Evolutionary conservation across 208 protist species (phyloP), one percentile per base, ranked within the genome.

Genomic region (Porcisia hertigi): DNA sequence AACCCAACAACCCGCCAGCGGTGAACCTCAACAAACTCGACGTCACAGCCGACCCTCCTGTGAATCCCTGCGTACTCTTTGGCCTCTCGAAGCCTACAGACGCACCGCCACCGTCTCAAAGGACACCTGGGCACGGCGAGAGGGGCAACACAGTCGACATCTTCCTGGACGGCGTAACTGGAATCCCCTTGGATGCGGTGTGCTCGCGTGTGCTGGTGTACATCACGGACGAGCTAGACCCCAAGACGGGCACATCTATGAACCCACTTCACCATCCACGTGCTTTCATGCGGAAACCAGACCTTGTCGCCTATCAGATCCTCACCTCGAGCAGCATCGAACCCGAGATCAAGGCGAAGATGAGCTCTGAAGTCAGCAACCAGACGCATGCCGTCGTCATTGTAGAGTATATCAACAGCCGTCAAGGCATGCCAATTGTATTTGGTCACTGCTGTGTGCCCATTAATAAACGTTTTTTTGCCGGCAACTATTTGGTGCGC

Each of bases 401-500:
- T 43, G 83, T 93, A 41, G 89, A 96, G 77, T 96, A 92, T 73
- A 75, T 92, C 57, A 88, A 71, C 25, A 63, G 25, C 9, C 30
- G n/a, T 25, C 58, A 82, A 47, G 34, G 60, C 7, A 45, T 58
- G 6, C 87, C 83, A 7, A 79, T 88, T 52, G 79, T 86, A 9
- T 76, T 96, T 59, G 92, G 92, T 9, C 89, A 94, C 81, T 86
- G 75, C 70, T 84, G 78, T 70, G 39, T 94, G 36, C 89, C 89
- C 30, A 87, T 96, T 73, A 81, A 90, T 72, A 76, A 79, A 64
- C 73, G 20, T 12, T 79, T 80, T 39, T 73, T 77, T 45, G 76
- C 70, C 9, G 92, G 92, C 69, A 96, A 91, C 79, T 96, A 88
- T 53, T 20, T 92, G 20, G 82, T 75, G 60, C 92, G 92, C 55